These are phyloP conservation scores for Chlamydomonas schloesseri DNA, from an alignment of 139 green algal species.

Conservation along the genomic window DNA sequence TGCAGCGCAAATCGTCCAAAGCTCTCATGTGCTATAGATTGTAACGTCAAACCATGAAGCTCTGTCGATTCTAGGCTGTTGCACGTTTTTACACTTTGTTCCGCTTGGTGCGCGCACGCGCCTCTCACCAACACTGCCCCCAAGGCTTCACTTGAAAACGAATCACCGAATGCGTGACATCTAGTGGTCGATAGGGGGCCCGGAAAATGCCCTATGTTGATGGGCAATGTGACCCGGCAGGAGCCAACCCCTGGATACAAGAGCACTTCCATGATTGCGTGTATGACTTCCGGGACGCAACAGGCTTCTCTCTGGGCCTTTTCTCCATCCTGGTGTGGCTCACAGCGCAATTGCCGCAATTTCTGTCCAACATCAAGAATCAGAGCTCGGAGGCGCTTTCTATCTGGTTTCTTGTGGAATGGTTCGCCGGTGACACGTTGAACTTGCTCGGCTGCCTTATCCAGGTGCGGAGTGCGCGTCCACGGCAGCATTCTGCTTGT, in stretches of 20 bases:
- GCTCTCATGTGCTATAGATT: too few species aligned
- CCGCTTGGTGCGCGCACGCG: too few species aligned
- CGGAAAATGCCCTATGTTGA: too few species aligned
- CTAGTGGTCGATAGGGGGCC: too few species aligned
- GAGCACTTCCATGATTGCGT: constrained; percentile 70
- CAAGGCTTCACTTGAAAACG: too few species aligned
- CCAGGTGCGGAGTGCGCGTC: constrained; percentile 11
- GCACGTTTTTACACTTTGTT: too few species aligned
- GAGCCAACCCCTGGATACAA: constrained; percentile 58
- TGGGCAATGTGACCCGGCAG: neutral
- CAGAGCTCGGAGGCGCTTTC: constrained; percentile 84
- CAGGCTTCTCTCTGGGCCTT: constrained; percentile 78
- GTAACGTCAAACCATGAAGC: too few species aligned
- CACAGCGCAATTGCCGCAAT: constrained; percentile 82
- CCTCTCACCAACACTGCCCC: too few species aligned
- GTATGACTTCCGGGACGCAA: constrained; percentile 63
- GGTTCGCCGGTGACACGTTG: constrained; percentile 70
- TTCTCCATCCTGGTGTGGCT: constrained; percentile 76
- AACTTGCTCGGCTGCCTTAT: constrained; percentile 89
- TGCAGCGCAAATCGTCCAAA: too few species aligned
- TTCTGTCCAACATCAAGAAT: constrained; percentile 85
- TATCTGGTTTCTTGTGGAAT: constrained; percentile 90
- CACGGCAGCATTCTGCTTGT: too few species aligned
- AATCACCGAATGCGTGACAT: too few species aligned
- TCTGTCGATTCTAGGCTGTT: too few species aligned